Evolutionary conservation across 768 basidiomycete species (phyloP).

Genomic region (Suillus weaverae): DNA sequence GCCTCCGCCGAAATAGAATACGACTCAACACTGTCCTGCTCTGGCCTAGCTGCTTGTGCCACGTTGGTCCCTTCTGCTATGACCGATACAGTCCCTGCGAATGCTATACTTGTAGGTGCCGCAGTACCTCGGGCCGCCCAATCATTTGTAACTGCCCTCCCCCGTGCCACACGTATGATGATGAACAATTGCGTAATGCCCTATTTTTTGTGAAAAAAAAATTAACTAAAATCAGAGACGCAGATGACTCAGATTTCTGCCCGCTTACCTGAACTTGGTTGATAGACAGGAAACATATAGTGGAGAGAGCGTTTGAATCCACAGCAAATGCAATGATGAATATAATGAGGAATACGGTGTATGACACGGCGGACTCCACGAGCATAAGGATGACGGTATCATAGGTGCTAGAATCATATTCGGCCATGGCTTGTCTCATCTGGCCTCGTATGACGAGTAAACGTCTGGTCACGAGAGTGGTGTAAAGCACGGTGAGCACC

Average conservation of each 20-base stretch:
- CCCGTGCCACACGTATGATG: not conserved
- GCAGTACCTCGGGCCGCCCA: not conserved
- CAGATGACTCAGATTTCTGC: not conserved
- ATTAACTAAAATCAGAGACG: not conserved
- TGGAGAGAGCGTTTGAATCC: not conserved
- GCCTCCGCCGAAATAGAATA: not conserved
- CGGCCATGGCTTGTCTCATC: not conserved
- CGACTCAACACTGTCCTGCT: not conserved
- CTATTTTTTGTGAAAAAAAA: not conserved
- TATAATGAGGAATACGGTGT: not conserved
- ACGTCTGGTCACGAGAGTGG: not conserved
- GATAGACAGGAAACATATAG: not conserved
- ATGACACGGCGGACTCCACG: not conserved
- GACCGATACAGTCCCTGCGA: not conserved
- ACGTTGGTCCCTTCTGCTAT: not conserved
- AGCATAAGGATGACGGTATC: slow-evolving; percentile 1
- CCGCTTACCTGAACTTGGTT: not conserved
- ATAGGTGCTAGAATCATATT: not conserved
- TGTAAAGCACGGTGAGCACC: not conserved
- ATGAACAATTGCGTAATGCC: not conserved
- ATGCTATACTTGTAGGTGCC: not conserved
- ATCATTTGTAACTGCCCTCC: not conserved
- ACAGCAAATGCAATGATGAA: not conserved
- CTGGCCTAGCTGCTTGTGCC: not conserved
- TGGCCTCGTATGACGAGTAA: not conserved